Evolutionary conservation across 2,329 filamentous ascomycete genomes (phyloP).

Genomic region (Hypoxylon sp.): DNA sequence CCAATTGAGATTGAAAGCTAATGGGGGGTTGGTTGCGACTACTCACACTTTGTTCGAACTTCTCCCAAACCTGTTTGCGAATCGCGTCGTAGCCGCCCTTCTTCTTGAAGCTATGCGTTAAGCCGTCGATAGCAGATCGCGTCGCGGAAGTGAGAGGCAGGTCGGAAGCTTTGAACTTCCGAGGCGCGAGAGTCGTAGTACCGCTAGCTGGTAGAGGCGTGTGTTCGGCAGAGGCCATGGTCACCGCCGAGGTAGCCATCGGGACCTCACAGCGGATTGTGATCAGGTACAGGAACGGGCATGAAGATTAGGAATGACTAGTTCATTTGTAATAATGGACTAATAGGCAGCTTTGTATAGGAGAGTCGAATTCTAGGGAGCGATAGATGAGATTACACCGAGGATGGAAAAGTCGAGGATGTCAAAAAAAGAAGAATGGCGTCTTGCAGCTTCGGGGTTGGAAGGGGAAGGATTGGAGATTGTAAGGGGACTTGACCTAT

Average conservation of each 20-base stretch:
- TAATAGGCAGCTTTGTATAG: not conserved
- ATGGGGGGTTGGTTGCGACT: not conserved
- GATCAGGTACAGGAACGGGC: slow-evolving; percentile 3
- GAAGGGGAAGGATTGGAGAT: too few relatives aligned
- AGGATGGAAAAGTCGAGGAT: not conserved
- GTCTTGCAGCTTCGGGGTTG: slow-evolving; percentile 2
- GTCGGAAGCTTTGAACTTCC: slow-evolving; percentile 76
- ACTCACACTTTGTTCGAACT: slow-evolving; percentile 74
- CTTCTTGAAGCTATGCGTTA: slow-evolving; percentile 85
- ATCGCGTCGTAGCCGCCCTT: slow-evolving; percentile 83
- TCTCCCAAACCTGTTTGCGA: slow-evolving; percentile 78
- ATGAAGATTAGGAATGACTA: slow-evolving; percentile 14
- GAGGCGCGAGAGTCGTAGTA: slow-evolving; percentile 34
- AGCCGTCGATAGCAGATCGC: slow-evolving; percentile 73
- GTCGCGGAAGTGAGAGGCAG: slow-evolving; percentile 78
- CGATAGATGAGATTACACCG: not conserved
- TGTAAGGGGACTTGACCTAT: not conserved
- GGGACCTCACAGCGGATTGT: slow-evolving; percentile 20
- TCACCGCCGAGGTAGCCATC: slow-evolving; percentile 39
- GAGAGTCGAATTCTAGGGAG: not conserved
- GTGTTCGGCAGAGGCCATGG: slow-evolving; percentile 44
- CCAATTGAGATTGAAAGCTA: not conserved
- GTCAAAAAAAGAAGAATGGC: slow-evolving; percentile 7
- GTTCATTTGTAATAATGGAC: not conserved
- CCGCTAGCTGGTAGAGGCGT: slow-evolving; percentile 35